Conservation (phyloP, 208 protist genomes). For the Lotmaria passim region DNA sequence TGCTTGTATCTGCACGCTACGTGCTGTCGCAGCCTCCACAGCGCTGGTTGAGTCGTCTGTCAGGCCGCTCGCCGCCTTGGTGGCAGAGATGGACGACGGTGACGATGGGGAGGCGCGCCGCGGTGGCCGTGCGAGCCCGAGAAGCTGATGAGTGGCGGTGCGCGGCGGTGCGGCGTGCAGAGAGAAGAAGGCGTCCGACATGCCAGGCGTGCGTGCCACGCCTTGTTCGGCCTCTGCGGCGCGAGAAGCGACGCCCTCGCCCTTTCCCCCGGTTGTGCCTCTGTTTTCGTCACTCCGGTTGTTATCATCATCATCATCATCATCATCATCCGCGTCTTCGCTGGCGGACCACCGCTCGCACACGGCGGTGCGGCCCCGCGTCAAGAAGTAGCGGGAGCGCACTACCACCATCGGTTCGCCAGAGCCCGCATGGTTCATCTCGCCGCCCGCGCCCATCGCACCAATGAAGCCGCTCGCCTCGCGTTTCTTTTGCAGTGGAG, state of each 20-base stretch:
- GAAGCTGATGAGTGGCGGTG: background rate
- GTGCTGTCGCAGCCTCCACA: background rate
- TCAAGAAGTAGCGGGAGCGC: slow-evolving; percentile 70
- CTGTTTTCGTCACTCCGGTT: background rate
- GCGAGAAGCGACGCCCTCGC: background rate
- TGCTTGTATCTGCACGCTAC: no score
- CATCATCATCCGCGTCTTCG: slow-evolving; percentile 18
- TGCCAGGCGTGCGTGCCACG: background rate
- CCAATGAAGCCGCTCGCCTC: slow-evolving; percentile 48
- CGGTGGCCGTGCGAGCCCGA: slow-evolving; percentile 2
- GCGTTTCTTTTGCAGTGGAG: slow-evolving; percentile 48
- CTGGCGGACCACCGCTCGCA: slow-evolving; percentile 38
- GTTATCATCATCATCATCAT: background rate
- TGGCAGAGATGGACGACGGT: background rate
- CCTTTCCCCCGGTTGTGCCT: no score
- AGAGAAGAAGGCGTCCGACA: background rate
- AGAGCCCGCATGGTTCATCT: background rate
- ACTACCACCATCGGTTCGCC: slow-evolving; percentile 43
- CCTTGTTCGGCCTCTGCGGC: background rate
- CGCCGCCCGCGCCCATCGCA: background rate
- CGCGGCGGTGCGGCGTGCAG: background rate
- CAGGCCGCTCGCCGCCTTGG: background rate
- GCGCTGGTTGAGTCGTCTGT: slow-evolving; percentile 5
- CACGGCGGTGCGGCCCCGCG: slow-evolving; percentile 36
- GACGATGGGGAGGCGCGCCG: background rate